These are phyloP conservation scores for Rugiboletus extremiorientalis DNA, from an alignment of 1,284 basidiomycete genomes.

Conservation along the genomic window DNA sequence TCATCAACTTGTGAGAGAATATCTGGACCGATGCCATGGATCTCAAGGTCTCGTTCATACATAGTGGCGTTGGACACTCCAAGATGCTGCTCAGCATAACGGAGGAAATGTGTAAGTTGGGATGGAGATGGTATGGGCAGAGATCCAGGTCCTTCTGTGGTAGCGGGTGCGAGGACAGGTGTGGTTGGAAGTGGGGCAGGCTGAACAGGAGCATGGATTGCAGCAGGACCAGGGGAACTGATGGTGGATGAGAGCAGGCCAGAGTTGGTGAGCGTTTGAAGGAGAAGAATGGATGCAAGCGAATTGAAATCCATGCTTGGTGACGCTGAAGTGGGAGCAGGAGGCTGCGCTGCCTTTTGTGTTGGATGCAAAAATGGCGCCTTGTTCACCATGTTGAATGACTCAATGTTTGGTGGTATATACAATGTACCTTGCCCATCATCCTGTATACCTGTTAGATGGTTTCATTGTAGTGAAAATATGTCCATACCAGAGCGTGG, in stretches of 20 bases:
- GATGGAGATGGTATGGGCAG: conserved; percentile 1
- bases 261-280: background rate
- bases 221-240: too few relatives aligned
- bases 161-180: too few relatives aligned
- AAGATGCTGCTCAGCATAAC: conserved; percentile 7
- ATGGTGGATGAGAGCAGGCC: background rate
- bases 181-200: background rate
- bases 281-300: background rate
- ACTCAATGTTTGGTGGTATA: background rate
- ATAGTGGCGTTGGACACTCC: background rate
- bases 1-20: conserved; percentile 7
- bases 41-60: background rate
- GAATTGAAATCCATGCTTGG: background rate
- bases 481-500: background rate
- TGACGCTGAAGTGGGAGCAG: background rate
- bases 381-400: conserved; percentile 1
- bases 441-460: background rate
- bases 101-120: conserved; percentile 10
- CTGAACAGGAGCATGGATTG: too few relatives aligned
- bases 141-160: too few relatives aligned
- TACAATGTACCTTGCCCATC: background rate
- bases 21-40: conserved; percentile 11
- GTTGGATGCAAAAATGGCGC: background rate
- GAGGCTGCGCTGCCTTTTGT: background rate
- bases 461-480: background rate